Base-by-base conservation (phyloP, 768 basidiomycete genomes). In the Pleurotus pulmonarius region DNA sequence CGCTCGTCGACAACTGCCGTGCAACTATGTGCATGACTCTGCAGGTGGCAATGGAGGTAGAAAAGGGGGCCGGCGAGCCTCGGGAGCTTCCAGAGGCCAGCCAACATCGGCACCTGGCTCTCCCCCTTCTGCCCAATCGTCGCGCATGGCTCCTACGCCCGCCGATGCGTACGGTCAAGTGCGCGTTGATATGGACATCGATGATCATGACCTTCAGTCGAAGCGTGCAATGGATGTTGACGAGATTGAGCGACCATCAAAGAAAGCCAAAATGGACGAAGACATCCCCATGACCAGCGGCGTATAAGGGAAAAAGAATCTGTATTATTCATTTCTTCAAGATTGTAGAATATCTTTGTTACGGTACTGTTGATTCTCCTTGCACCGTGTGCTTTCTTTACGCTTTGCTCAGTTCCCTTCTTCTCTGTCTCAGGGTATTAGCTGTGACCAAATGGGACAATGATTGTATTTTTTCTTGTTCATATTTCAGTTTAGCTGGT, bases 21-120 rank as follows among this genome's bases (percentile, higher is more conserved):
- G 91, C 75, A 88, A 85, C 68, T 93, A 92, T 71, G 86, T 87
- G 41, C 88, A 92, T 64, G 88, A 90, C 61, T 73, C 70, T 46
- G 29, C 46, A 4, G 47, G 44, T 37, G 65, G 61, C 52, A 56
- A 63, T 16, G 62, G 68, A 13, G 73, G 69, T 59, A 78, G 78
- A 71, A 80, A 83, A 68, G 72, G 73, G 7, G 58, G 64, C 56
- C 75, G 85, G 57, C 78, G 82, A 25, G 74, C 81, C 25, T 85
- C 84, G 41, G 77, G 78, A 40, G 51, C 51, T 26, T 81, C 82
- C 25, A 83, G 80, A 63, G 39, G 29, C 26, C 65, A 69, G 25
- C 67, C 69, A 18, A 67, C 67, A 16, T 72, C 73, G 47, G 78
- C 78, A 13, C 67, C 71, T 39, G 73, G 73, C 47, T 83, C 83